phyloP scores from a whole-genome alignment of 2,329 filamentous ascomycete genomes.

The Penicillium freii region DNA sequence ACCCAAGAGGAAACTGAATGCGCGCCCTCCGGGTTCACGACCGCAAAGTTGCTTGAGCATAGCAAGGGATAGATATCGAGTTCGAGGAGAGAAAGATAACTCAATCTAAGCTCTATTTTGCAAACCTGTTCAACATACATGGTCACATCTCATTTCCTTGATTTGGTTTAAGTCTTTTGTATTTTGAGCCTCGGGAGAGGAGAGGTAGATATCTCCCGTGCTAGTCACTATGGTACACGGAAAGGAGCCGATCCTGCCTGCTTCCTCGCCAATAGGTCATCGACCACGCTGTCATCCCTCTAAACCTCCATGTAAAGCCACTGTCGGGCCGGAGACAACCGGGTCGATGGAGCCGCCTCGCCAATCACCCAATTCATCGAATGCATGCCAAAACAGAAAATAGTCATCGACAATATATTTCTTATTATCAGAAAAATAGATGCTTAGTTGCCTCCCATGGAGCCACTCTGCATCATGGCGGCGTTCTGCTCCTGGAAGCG shows the following conservation, averaged over 20 bases:
- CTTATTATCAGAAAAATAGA: background rate
- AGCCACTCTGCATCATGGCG: constrained; percentile 62
- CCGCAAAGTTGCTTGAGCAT: background rate
- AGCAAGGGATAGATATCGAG: background rate
- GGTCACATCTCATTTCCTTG: background rate
- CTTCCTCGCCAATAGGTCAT: constrained; percentile 10
- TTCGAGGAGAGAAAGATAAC: background rate
- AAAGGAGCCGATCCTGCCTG: constrained; percentile 13
- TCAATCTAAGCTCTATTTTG: background rate
- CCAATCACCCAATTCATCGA: background rate
- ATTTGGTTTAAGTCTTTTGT: background rate
- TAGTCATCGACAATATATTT: background rate
- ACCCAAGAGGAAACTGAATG: background rate
- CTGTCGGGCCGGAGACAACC: background rate
- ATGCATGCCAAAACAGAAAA: background rate
- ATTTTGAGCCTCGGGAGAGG: constrained; percentile 6
- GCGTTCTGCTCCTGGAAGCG: constrained; percentile 78
- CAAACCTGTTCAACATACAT: background rate
- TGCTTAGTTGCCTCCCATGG: constrained; percentile 41
- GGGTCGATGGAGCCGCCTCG: background rate
- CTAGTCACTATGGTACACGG: constrained; percentile 28
- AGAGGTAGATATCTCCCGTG: constrained; percentile 13
- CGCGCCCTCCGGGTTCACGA: background rate
- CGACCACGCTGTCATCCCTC: background rate
- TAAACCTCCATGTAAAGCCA: background rate